Percentiles rank a stretch among this genome's conserved stretches.
Evolutionary conservation across 2,329 filamentous ascomycete genomes (phyloP).

Genomic region (Penicillium nordicum): DNA sequence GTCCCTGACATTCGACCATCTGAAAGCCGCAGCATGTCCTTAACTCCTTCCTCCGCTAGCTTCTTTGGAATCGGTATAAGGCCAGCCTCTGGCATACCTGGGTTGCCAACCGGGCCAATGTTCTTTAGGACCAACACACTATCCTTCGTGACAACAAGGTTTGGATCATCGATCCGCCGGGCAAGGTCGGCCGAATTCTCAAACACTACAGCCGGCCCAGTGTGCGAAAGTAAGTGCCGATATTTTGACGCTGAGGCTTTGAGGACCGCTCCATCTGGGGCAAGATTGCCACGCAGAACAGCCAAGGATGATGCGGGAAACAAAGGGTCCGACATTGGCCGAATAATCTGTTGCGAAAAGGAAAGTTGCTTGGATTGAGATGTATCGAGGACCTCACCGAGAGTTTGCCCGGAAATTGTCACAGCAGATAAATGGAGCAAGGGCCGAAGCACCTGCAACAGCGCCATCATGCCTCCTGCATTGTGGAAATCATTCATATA

Average conservation of each 20-base stretch:
- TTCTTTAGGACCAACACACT: slow-evolving; percentile 49
- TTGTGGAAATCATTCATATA: slow-evolving; percentile 57
- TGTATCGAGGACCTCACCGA: slow-evolving; percentile 46
- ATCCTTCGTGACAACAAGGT: slow-evolving; percentile 43
- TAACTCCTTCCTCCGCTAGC: slow-evolving; percentile 46
- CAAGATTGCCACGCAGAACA: slow-evolving; percentile 48
- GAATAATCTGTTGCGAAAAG: slow-evolving; percentile 44
- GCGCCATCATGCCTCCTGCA: slow-evolving; percentile 50
- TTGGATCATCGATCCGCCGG: slow-evolving; percentile 45
- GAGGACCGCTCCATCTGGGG: slow-evolving; percentile 48
- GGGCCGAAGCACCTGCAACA: slow-evolving; percentile 47
- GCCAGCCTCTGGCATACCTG: slow-evolving; percentile 54
- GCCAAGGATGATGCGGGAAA: slow-evolving; percentile 46
- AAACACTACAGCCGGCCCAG: slow-evolving; percentile 49
- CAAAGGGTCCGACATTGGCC: slow-evolving; percentile 45
- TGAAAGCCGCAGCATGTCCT: slow-evolving; percentile 53
- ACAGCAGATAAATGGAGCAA: slow-evolving; percentile 46
- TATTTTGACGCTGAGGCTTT: slow-evolving; percentile 53
- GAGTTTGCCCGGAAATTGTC: slow-evolving; percentile 48
- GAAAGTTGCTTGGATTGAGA: slow-evolving; percentile 43
- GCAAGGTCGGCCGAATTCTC: slow-evolving; percentile 48
- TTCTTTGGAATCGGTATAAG: slow-evolving; percentile 52
- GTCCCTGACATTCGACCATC: slow-evolving; percentile 57
- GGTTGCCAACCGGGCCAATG: slow-evolving; percentile 52
- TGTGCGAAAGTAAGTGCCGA: slow-evolving; percentile 43